Conservation (phyloP, 2,329 filamentous ascomycete genomes). For the Ramichloridium luteum region DNA sequence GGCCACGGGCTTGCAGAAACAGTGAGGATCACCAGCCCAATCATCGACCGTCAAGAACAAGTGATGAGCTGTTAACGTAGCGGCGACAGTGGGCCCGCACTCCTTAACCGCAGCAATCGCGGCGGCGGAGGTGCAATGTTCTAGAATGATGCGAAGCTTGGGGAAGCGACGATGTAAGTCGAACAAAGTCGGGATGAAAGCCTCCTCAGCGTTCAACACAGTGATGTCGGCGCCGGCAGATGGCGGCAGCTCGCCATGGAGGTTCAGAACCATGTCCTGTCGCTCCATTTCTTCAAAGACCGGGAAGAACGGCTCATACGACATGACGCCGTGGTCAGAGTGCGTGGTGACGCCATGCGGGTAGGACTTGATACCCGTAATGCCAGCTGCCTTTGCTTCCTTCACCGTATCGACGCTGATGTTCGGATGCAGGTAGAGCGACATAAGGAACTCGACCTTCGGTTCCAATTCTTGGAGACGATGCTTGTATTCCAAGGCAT, state of each 20-base stretch:
- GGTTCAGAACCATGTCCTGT: slow-evolving; percentile 70
- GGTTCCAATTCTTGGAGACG: slow-evolving; percentile 34
- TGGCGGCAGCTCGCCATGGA: slow-evolving; percentile 78
- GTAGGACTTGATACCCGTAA: slow-evolving; percentile 63
- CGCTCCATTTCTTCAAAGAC: slow-evolving; percentile 86
- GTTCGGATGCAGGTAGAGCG: slow-evolving; percentile 37
- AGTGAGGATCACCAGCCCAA: slow-evolving; percentile 56
- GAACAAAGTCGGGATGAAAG: slow-evolving; percentile 69
- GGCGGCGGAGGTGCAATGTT: slow-evolving; percentile 79
- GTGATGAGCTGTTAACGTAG: slow-evolving; percentile 79
- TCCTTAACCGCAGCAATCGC: slow-evolving; percentile 65
- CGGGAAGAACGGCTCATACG: slow-evolving; percentile 58
- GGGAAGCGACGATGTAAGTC: slow-evolving; percentile 66
- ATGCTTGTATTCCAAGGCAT: slow-evolving; percentile 35
- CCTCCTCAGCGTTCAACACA: slow-evolving; percentile 55
- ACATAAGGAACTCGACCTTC: slow-evolving; percentile 40
- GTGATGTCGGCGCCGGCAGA: slow-evolving; percentile 30
- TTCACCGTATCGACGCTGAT: slow-evolving; percentile 46
- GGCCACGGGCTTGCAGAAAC: slow-evolving; percentile 61
- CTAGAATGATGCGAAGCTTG: slow-evolving; percentile 51
- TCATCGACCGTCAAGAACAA: slow-evolving; percentile 69
- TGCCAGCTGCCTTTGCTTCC: slow-evolving; percentile 59
- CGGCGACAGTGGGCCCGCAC: slow-evolving; percentile 66
- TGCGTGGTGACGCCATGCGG: slow-evolving; percentile 46
- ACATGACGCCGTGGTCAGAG: slow-evolving; percentile 54